Evolutionary conservation across 2,329 filamentous ascomycete genomes (phyloP).

Genomic region (Colletotrichum musicola): DNA sequence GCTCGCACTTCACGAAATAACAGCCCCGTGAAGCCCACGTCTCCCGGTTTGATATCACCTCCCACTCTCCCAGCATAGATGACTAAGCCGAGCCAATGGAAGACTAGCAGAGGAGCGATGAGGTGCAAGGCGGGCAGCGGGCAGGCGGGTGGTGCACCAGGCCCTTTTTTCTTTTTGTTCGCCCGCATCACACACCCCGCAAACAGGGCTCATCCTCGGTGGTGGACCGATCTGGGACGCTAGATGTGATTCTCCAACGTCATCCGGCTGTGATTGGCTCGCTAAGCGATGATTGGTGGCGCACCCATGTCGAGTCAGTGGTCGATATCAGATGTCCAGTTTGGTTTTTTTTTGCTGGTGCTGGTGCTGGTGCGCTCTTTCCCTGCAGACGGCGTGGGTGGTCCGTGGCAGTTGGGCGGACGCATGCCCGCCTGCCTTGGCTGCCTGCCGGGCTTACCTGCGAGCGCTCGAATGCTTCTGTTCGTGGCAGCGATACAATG

Average conservation of each 20-base stretch:
- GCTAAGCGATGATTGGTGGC: conserved; percentile 43
- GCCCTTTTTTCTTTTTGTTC: neutral
- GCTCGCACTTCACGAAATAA: too few relatives aligned
- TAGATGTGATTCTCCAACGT: conserved; percentile 48
- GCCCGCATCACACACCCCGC: conserved; percentile 24
- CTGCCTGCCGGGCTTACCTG: too few relatives aligned
- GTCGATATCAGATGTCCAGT: conserved; percentile 52
- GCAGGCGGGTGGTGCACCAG: neutral
- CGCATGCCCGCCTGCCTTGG: neutral
- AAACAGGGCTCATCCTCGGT: conserved; percentile 38
- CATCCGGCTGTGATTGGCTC: conserved; percentile 51
- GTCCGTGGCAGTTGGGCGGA: neutral
- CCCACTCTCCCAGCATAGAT: neutral
- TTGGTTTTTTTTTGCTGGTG: conserved; percentile 32
- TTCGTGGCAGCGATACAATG: too few relatives aligned
- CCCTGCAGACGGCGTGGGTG: neutral
- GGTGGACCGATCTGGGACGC: conserved; percentile 38
- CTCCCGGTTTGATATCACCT: conserved; percentile 7
- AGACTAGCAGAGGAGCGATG: conserved; percentile 5
- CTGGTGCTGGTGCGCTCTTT: neutral
- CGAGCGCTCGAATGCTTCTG: too few relatives aligned
- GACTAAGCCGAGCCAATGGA: conserved; percentile 30
- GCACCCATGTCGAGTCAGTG: conserved; percentile 48
- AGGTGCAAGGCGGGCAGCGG: conserved; percentile 13
- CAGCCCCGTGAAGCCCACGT: neutral